A percentile compares a stretch with the other conserved stretches of the same genome.
Conservation (phyloP, 2,329 filamentous ascomycete genomes). For the Claviceps maximensis region DNA sequence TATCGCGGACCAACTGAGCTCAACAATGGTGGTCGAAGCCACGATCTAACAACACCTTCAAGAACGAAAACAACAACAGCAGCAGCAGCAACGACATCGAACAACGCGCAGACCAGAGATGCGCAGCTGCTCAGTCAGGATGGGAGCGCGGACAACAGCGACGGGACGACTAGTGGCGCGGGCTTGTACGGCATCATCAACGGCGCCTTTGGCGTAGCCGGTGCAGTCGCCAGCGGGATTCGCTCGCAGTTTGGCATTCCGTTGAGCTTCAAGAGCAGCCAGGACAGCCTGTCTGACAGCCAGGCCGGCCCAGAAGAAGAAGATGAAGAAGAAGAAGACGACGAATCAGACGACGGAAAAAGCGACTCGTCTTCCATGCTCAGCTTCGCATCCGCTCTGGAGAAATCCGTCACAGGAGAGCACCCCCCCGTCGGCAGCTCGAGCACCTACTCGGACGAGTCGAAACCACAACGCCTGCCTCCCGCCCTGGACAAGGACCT, state of each 20-base stretch:
- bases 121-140: background rate
- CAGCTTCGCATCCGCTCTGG: constrained; percentile 36
- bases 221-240: constrained; percentile 27
- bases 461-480: constrained; percentile 17
- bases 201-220: constrained; percentile 37
- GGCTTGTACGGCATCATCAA: constrained; percentile 45
- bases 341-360: constrained; percentile 5
- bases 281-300: constrained; percentile 14
- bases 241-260: constrained; percentile 17
- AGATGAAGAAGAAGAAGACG: constrained; percentile 13
- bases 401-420: constrained; percentile 20
- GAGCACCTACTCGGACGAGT: constrained; percentile 24
- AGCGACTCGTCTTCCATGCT: constrained; percentile 34
- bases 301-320: constrained; percentile 13
- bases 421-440: constrained; percentile 11
- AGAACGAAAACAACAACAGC: background rate
- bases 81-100: background rate
- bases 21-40: background rate
- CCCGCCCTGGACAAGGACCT: constrained; percentile 45
- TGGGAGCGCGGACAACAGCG: constrained; percentile 12
- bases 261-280: constrained; percentile 14
- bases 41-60: background rate
- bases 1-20: background rate
- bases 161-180: constrained; percentile 23
- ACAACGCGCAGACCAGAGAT: background rate